Evolutionary conservation across 352 stramenopile genomes (phyloP).

Genomic region (Sclerospora graminicola): DNA sequence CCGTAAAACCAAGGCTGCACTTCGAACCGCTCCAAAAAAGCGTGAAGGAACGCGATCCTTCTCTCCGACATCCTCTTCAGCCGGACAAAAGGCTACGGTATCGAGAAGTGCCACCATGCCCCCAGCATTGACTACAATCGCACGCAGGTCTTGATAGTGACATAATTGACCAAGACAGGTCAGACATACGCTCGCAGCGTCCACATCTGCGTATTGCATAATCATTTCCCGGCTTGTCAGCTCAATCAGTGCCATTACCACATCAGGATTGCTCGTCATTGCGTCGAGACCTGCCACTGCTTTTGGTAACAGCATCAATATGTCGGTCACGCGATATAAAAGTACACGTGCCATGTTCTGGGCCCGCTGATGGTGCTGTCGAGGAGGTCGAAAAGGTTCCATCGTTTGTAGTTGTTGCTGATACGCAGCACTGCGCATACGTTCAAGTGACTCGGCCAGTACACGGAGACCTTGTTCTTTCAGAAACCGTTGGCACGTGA

Average conservation of each 20-base stretch:
- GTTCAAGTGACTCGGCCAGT: constrained; percentile 46
- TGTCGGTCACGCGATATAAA: constrained; percentile 59
- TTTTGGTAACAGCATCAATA: constrained; percentile 42
- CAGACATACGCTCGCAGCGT: constrained; percentile 48
- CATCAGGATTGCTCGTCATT: constrained; percentile 45
- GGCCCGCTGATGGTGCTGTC: constrained; percentile 14
- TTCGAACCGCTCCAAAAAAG: constrained; percentile 44
- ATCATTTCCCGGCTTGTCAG: constrained; percentile 52
- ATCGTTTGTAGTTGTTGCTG: constrained; percentile 44
- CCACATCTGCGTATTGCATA: constrained; percentile 37
- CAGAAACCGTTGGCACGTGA: constrained; percentile 44
- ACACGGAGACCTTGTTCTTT: constrained; percentile 37
- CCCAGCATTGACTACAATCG: constrained; percentile 47
- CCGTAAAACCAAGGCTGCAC: constrained; percentile 43
- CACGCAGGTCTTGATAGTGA: constrained; percentile 39
- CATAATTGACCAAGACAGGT: constrained; percentile 55
- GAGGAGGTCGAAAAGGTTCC: constrained; percentile 14
- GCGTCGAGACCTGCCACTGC: constrained; percentile 29
- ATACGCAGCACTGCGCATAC: constrained; percentile 61
- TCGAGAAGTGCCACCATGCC: constrained; percentile 62
- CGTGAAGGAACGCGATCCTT: constrained; percentile 22
- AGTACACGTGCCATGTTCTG: constrained; percentile 46
- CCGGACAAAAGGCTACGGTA: constrained; percentile 49
- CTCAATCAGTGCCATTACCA: constrained; percentile 51
- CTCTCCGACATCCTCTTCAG: constrained; percentile 9